Evolutionary conservation across 2,329 filamentous ascomycete species (phyloP).

Genomic region (Aspergillus texensis): DNA sequence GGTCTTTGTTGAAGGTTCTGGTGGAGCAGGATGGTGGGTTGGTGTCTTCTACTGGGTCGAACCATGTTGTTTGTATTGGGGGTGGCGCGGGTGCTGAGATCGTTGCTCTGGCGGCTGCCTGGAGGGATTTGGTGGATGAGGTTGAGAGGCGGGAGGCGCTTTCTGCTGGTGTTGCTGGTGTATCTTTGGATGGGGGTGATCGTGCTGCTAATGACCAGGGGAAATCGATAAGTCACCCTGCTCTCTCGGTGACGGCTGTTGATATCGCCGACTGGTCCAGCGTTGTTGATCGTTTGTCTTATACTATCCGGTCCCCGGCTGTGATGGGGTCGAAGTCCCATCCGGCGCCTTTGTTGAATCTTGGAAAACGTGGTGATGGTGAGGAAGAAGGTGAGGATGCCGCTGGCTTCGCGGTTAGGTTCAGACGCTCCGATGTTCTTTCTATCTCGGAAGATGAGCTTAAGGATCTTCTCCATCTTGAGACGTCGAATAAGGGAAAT

Average conservation of each 20-base stretch:
- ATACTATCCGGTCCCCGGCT: constrained; percentile 50
- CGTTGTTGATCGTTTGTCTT: constrained; percentile 62
- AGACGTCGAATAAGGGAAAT: background rate
- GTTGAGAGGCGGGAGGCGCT: constrained; percentile 4
- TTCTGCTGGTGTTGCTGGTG: constrained; percentile 16
- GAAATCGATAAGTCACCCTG: background rate
- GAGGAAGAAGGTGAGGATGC: background rate
- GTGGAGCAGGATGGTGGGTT: background rate
- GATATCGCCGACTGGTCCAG: constrained; percentile 79
- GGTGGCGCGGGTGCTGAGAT: constrained; percentile 70
- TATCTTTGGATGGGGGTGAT: constrained; percentile 4
- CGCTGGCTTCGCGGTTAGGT: constrained; percentile 37
- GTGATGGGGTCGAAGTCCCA: constrained; percentile 32
- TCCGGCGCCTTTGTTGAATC: constrained; percentile 31
- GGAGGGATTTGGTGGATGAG: constrained; percentile 40
- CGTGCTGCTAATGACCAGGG: background rate
- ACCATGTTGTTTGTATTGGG: constrained; percentile 59
- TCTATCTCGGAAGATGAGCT: constrained; percentile 42
- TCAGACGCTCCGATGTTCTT: constrained; percentile 57
- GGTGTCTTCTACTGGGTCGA: background rate
- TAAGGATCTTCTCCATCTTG: constrained; percentile 34
- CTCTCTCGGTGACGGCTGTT: constrained; percentile 63
- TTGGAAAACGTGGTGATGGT: constrained; percentile 7
- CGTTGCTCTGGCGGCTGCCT: constrained; percentile 61
- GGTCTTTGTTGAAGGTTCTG: constrained; percentile 34